phyloP scores from a whole-genome alignment of 2,329 filamentous ascomycete species.

The Sporothrix dimorphospora region DNA sequence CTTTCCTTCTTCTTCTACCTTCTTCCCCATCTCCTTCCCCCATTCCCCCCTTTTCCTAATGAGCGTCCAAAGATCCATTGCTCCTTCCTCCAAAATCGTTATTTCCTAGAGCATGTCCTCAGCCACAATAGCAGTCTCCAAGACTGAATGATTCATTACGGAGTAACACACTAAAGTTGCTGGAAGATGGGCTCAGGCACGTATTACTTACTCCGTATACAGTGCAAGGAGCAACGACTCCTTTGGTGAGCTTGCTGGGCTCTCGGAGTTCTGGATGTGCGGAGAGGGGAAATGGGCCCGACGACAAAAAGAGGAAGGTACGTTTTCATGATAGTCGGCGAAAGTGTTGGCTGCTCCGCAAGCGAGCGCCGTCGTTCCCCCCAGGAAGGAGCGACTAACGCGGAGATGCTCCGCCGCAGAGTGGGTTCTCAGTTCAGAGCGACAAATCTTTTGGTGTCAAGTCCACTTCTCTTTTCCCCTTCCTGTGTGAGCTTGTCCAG shows the following conservation, averaged over 20 bases:
- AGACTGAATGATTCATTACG: constrained; percentile 9
- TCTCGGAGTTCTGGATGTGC: background rate
- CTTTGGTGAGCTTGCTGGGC: too few relatives aligned
- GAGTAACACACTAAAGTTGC: background rate
- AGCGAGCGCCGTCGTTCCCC: background rate
- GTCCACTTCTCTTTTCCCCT: background rate
- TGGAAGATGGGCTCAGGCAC: background rate
- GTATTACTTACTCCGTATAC: background rate
- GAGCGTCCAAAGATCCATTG: background rate
- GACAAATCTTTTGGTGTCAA: background rate
- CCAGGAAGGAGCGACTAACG: constrained; percentile 8
- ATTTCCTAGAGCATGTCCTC: background rate
- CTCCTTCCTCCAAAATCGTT: background rate
- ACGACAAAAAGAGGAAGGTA: constrained; percentile 3
- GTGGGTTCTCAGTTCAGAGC: background rate
- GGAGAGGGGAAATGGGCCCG: constrained; percentile 1
- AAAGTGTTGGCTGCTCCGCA: background rate
- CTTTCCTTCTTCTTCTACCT: background rate
- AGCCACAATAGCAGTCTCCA: background rate
- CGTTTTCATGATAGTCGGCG: background rate
- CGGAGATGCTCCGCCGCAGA: background rate
- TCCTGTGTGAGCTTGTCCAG: background rate
- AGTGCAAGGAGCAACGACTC: background rate
- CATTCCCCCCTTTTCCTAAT: background rate
- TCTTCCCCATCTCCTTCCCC: background rate